Evolutionary conservation across 2,329 filamentous ascomycete species (phyloP).

Genomic region (Diplodia seriata): DNA sequence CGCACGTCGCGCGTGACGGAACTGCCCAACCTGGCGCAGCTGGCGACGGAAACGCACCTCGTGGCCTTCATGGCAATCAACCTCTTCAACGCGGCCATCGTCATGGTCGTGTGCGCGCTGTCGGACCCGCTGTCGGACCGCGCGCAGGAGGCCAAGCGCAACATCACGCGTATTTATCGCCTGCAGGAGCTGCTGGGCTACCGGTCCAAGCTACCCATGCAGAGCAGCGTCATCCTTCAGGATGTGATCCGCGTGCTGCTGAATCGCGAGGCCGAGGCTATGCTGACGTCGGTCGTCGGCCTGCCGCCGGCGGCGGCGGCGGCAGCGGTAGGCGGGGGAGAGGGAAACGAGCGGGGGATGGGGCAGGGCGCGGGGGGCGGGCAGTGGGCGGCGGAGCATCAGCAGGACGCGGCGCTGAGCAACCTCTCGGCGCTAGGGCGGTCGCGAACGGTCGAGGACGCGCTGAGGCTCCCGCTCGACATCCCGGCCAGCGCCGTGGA

Average conservation of each 20-base stretch:
- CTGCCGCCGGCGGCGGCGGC: neutral
- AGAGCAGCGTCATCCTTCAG: conserved; percentile 42
- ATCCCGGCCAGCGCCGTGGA: neutral
- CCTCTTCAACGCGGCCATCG: conserved; percentile 54
- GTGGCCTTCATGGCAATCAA: conserved; percentile 56
- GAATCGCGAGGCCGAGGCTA: conserved; percentile 18
- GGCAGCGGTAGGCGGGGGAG: too few relatives aligned
- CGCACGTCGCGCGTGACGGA: conserved; percentile 50
- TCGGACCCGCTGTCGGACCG: conserved; percentile 52
- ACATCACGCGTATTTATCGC: conserved; percentile 52
- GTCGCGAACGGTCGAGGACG: conserved; percentile 11
- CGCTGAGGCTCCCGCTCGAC: conserved; percentile 5
- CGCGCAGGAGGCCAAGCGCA: conserved; percentile 53
- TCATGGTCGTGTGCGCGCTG: conserved; percentile 52
- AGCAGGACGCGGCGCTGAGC: neutral
- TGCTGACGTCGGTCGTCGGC: conserved; percentile 1
- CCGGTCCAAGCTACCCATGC: conserved; percentile 47
- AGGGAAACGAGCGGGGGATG: too few relatives aligned
- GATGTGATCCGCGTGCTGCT: conserved; percentile 34
- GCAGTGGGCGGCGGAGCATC: too few relatives aligned
- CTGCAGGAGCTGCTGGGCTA: conserved; percentile 49
- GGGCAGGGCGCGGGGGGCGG: too few relatives aligned
- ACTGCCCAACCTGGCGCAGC: conserved; percentile 45
- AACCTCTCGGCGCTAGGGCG: neutral
- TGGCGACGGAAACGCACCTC: conserved; percentile 53